Evolutionary conservation across 169 alveolate species (phyloP), one percentile per base, ranked within the genome.

Genomic region (Plasmodium vinckei): DNA sequence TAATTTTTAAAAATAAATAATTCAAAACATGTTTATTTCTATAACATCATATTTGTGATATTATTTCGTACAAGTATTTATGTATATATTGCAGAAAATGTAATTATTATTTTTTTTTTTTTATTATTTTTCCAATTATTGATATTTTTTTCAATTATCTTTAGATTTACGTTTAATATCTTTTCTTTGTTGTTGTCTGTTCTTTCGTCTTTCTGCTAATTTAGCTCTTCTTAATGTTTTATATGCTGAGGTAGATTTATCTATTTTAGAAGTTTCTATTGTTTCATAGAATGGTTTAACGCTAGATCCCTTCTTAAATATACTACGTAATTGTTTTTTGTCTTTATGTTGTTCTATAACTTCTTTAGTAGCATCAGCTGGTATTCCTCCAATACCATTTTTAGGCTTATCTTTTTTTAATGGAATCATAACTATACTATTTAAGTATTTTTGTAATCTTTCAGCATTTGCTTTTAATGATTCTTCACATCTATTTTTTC

Each of bases 361-460:
- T 69, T 96, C 97, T 49, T 95, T 88, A 47, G 94, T 92, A 1
- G 97, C 95, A 61, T 96, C 99, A 72, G 95, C 94, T 53, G 99
- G 97, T 75, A 97, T 98, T 12, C 97, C 97, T 77, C 97, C 97
- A 87, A 94, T 95, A 61, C 99, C 99, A 96, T 98, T 99, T 97
- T 97, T 97, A 87, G 98, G 96, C 96, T 97, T 98, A 70, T 94
- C 95, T 91, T 88, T 94, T 88, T 96, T 95, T 77, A 98, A 94
- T 69, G 99, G 99, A 95, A 97, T 96, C 91, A 98, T 92, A 87
- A 98, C 97, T 84, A 98, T 93, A 95, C 98, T 98, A 72, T 97
- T 89, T 92, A 97, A 94, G 96, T 98, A 98, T 73, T 96, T 97
- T 96, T 97, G 96, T 70, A 99, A 97, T 88, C 99, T 96, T 92